Evolutionary conservation across 1,139 yeast species (phyloP), one percentile per base, ranked within the genome.

Genomic region (Candida sojae): DNA sequence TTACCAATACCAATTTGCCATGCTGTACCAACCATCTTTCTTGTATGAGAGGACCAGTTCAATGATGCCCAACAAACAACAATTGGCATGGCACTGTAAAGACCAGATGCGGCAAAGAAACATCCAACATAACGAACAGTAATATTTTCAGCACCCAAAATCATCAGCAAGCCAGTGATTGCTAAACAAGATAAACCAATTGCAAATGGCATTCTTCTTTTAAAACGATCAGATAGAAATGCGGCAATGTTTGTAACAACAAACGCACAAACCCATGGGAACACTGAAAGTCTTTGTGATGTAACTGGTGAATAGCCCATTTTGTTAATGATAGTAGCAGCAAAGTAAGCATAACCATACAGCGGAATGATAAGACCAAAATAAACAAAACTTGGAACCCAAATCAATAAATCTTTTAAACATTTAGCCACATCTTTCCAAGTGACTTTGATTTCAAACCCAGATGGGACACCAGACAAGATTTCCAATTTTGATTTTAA

Each of bases 1-100:
- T 88, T 87, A 53, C 93, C 95, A 62, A 86, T 86, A 1, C 93
- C 95, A 56, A 88, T 80, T 59, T 84, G 88, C 77, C 84, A 83
- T 1, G 88, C 90, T 13, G 90, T 81, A 46, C 88, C 89, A 21
- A 86, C 85, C 32, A 87, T 75, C 56, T 85, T 83, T 63, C 92
- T 75, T 48, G 82, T 69, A 61, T 86, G 92, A 35, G 92, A 90
- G 8, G 86, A 82, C 55, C 81, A 79, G 60, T 85, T 85, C 61
- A 86, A 73, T 12, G 86, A 78, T 13, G 73, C 73, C 89, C 92
- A 84, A 66, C 95, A 86, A 21, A 88, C 83, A 30, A 86, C 65
- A 26, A 85, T 59, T 10, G 95, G 95, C 93, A 87, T 87, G 26
- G 85, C 82, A 2, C 86, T 70, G 66, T 86, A 87, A 33, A 84